A percentile compares a stretch with the other conserved stretches of the same genome.
phyloP scores from a whole-genome alignment of 352 stramenopile genomes.

The Phytophthora litchii region DNA sequence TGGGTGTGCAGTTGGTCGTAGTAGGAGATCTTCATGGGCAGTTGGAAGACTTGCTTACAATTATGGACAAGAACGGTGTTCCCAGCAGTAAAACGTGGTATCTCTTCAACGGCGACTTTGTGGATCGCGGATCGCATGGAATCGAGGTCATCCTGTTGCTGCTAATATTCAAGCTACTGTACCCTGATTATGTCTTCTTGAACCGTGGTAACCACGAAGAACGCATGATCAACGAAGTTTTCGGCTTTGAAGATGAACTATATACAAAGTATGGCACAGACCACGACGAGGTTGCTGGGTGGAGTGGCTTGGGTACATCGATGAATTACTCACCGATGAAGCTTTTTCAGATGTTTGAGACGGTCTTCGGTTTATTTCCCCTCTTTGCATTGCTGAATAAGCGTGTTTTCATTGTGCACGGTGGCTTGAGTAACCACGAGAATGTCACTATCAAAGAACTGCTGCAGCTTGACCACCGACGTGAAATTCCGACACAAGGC shows the following conservation, averaged over 20 bases:
- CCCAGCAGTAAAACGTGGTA: conserved; percentile 91
- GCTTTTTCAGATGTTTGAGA: conserved; percentile 88
- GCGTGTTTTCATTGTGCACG: conserved; percentile 93
- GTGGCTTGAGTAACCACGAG: conserved; percentile 88
- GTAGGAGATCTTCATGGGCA: conserved; percentile 94
- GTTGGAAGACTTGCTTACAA: conserved; percentile 93
- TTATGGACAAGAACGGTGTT: conserved; percentile 92
- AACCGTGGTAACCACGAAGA: conserved; percentile 97
- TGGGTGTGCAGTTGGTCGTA: conserved; percentile 89
- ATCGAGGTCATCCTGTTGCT: conserved; percentile 93
- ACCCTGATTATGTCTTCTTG: conserved; percentile 90
- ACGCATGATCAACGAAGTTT: conserved; percentile 92
- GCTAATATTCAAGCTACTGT: conserved; percentile 90
- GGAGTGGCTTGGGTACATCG: conserved; percentile 62
- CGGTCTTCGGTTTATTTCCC: conserved; percentile 87
- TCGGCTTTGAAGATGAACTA: conserved; percentile 88
- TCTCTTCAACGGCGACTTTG: conserved; percentile 97
- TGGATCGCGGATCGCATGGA: conserved; percentile 92
- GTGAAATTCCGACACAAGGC: conserved; percentile 88
- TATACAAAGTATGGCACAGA: conserved; percentile 82
- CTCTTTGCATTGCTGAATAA: conserved; percentile 92
- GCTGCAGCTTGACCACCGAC: conserved; percentile 77
- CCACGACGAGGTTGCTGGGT: conserved; percentile 75
- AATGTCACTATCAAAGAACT: conserved; percentile 91
- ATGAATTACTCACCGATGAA: conserved; percentile 75